phyloP scores from a whole-genome alignment of 306 rosid species.

The Heteromeles arbutifolia region DNA sequence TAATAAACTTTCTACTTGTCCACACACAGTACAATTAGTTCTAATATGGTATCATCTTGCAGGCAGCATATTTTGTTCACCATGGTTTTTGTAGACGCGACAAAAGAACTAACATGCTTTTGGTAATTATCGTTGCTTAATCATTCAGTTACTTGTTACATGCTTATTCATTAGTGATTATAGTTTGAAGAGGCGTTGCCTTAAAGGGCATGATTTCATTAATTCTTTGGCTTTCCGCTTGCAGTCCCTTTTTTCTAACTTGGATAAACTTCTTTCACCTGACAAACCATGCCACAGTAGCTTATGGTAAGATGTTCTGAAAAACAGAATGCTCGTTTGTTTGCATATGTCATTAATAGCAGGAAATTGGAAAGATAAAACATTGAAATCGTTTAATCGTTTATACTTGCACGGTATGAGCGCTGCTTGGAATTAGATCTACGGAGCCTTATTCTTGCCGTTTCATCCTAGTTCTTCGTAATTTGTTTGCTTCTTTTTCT shows the following conservation, averaged over 20 bases:
- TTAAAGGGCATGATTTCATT: background rate
- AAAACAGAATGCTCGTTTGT: background rate
- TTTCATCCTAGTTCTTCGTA: background rate
- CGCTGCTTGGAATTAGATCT: background rate
- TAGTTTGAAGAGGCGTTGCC: conserved; percentile 2
- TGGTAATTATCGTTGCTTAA: conserved; percentile 43
- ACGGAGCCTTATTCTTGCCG: background rate
- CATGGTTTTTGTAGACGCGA: conserved; percentile 68
- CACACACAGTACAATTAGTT: conserved; percentile 5
- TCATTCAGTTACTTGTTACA: background rate
- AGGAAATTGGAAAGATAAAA: background rate
- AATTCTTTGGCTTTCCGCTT: conserved; percentile 31
- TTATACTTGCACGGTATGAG: background rate
- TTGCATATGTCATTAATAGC: background rate
- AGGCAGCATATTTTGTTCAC: conserved; percentile 79
- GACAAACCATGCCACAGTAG: conserved; percentile 78
- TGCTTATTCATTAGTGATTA: conserved; percentile 2
- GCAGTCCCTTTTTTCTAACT: conserved; percentile 75
- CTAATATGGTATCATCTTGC: conserved; percentile 26
- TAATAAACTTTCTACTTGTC: conserved; percentile 14
- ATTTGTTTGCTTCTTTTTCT: background rate
- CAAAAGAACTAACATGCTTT: conserved; percentile 80
- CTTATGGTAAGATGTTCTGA: conserved; percentile 64
- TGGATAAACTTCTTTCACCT: conserved; percentile 84
- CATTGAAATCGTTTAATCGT: background rate